Conservation (phyloP, 108 stramenopile genomes). For the Skeletonema marinoi region DNA sequence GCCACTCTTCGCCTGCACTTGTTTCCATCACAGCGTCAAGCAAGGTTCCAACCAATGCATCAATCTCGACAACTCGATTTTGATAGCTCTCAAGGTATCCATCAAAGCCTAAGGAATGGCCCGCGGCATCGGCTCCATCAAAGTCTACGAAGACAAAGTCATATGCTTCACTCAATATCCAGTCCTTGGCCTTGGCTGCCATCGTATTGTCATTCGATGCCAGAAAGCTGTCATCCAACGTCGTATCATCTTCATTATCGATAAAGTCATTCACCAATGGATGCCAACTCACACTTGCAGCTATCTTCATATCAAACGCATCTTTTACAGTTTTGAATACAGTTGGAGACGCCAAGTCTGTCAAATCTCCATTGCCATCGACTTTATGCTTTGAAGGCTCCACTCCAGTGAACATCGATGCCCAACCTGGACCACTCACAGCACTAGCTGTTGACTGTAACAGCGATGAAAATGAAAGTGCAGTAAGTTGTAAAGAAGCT, state of each 20-base stretch:
- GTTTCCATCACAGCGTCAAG: conserved; percentile 5
- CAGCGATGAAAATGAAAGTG: no score
- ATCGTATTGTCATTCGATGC: neutral
- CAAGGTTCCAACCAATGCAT: conserved; percentile 1
- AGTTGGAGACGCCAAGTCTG: neutral
- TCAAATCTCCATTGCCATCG: conserved; percentile 11
- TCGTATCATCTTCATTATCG: conserved; percentile 2
- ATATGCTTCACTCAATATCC: conserved; percentile 1
- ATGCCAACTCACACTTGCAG: conserved; percentile 5
- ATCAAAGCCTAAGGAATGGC: conserved; percentile 9
- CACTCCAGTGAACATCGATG: conserved; percentile 8
- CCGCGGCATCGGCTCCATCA: conserved; percentile 12
- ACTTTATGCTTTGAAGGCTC: neutral
- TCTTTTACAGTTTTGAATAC: conserved; percentile 4
- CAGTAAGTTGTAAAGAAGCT: no score
- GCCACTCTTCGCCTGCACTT: conserved; percentile 15
- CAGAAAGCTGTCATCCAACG: neutral
- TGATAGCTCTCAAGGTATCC: neutral
- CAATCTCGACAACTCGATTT: neutral
- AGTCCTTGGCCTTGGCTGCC: conserved; percentile 5
- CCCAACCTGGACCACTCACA: conserved; percentile 18
- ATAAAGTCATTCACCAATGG: conserved; percentile 9
- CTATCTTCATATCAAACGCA: conserved; percentile 2
- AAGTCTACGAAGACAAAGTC: conserved; percentile 18
- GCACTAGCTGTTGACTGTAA: neutral